Evolutionary conservation across 106 monocot species (phyloP).

Genomic region (Triglochin maritima): DNA sequence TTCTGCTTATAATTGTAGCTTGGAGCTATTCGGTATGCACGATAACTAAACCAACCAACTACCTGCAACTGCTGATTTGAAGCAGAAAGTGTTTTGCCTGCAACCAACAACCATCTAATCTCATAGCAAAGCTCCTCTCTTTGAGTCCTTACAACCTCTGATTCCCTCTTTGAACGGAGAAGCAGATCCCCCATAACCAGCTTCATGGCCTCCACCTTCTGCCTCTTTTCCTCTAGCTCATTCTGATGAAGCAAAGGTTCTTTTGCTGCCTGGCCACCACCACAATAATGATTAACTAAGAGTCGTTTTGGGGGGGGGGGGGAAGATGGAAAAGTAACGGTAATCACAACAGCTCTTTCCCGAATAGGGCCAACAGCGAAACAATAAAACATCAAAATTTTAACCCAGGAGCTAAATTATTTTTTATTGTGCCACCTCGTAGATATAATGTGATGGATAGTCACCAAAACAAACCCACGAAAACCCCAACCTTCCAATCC

Average conservation of each 20-base stretch:
- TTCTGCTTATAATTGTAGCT: too few species aligned
- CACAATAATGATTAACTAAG: background rate
- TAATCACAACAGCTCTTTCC: too few species aligned
- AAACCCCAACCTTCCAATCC: too few species aligned
- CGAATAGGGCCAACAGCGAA: too few species aligned
- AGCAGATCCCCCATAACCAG: constrained; percentile 33
- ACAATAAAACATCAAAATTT: too few species aligned
- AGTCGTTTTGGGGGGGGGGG: too few species aligned
- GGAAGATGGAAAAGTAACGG: too few species aligned
- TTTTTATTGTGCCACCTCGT: too few species aligned
- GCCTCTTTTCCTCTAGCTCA: constrained; percentile 65
- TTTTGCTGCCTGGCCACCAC: constrained; percentile 38
- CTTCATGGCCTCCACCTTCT: constrained; percentile 45
- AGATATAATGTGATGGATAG: too few species aligned
- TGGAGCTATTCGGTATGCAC: too few species aligned
- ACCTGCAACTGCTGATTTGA: constrained; percentile 69
- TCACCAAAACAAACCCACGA: too few species aligned
- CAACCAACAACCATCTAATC: constrained; percentile 45
- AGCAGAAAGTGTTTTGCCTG: constrained; percentile 50
- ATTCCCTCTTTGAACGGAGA: constrained; percentile 33
- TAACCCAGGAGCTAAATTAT: too few species aligned
- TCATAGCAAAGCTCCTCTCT: constrained; percentile 51
- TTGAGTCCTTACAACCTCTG: constrained; percentile 29
- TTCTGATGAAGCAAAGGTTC: constrained; percentile 45
- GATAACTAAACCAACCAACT: background rate